Base-by-base conservation (phyloP, 225 moss, liverwort and hornwort genomes). In the Pseudoscleropodium purum region DNA sequence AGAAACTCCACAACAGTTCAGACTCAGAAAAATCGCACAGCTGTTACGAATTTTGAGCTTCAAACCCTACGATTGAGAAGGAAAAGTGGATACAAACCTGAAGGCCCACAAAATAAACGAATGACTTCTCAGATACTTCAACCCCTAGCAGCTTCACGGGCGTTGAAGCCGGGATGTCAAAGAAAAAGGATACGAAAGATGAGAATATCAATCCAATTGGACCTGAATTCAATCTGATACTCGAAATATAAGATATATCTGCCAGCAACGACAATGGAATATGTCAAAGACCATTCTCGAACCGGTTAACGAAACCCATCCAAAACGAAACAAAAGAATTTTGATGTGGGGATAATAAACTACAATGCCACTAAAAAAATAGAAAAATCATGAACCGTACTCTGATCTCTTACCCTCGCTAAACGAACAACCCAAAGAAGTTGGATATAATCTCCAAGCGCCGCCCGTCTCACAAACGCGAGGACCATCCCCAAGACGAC, bases 181-280 rank as follows among this genome's bases (percentile, higher is more conserved):
- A 97, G 95, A 95, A 98, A 85, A 97, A 98, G 79, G 94, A 94
- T 62, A 98, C 94, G 88, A 98, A 98, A 36, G 93, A 97, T 36
- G 95, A 94, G 94, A 96, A 98, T 83, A 98, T 95, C 84, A 94
- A 90, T 79, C 95, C 97, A 87, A 92, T 91, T 51, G 98, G 98
- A 67, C 98, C 98, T 29, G 98, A 95, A 77, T 93, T 92, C 82
- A 98, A 89, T 85, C 90, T 90, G 75, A 95, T 93, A 61, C 95
- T 95, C 52, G 95, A 91, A 63, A 92, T 43, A 39, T 94, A 91
- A 56, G 95, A 91, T 86, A 89, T 90, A 89, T 96, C 97, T 97
- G 95, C 86, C 70, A 41, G 75, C 81, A 83, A n/a, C 70, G 75
- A 93, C 52, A 84, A 34, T 67, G 20, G 26, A 66, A 79, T 16